These are phyloP conservation scores for Pseudisothecium myosuroides DNA, from an alignment of 225 moss, liverwort and hornwort genomes.

Conservation along the genomic window DNA sequence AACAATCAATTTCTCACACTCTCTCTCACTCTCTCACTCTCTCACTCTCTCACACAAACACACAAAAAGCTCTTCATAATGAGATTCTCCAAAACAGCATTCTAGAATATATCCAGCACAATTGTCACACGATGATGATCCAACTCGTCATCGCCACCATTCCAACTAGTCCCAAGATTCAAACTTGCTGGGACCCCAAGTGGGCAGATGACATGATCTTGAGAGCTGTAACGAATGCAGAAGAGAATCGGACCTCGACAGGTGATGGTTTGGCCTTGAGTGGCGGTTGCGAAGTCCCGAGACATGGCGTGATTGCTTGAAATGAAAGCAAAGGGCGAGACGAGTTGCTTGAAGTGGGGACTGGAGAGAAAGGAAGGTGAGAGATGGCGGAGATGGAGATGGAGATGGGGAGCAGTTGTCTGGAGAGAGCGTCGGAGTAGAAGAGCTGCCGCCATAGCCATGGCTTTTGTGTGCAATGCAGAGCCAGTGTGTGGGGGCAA, in stretches of 20 bases:
- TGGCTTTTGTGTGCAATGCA: not conserved
- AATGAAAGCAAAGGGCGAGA: not conserved
- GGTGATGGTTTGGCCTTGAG: constrained; percentile 20
- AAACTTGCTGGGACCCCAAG: not conserved
- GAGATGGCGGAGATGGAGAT: not conserved
- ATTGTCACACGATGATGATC: not conserved
- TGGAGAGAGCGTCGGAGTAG: not conserved
- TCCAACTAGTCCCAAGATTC: not conserved
- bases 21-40: not conserved
- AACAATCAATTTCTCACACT: not conserved
- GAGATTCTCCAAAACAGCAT: not conserved
- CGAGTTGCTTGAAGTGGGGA: not conserved
- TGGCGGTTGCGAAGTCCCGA: not conserved
- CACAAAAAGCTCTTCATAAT: not conserved
- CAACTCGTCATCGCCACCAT: not conserved
- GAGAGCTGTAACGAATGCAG: not conserved
- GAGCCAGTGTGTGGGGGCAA: no score
- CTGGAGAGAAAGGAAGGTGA: not conserved
- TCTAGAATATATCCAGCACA: not conserved
- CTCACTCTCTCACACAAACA: not conserved
- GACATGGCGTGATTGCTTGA: not conserved
- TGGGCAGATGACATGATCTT: not conserved
- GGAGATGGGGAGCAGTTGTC: not conserved
- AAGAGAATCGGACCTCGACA: constrained; percentile 8
- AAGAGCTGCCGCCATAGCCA: not conserved